Conservation (phyloP, 768 basidiomycete genomes). For the Suillus plorans region DNA sequence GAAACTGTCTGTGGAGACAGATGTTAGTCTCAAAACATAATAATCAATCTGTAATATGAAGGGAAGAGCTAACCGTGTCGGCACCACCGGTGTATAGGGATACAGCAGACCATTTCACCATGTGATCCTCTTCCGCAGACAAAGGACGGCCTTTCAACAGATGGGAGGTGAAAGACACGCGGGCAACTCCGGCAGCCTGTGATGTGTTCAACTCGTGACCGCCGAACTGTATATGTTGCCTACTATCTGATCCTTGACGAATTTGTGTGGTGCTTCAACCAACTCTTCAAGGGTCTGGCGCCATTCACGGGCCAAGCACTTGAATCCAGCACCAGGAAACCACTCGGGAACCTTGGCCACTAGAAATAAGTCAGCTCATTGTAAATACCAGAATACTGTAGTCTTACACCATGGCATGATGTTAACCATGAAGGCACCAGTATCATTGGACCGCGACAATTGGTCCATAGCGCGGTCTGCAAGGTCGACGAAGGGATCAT, state of each 20-base stretch:
- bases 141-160: conserved; percentile 36
- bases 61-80: conserved; percentile 33
- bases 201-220: background rate
- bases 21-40: conserved; percentile 1
- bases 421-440: conserved; percentile 52
- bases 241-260: conserved; percentile 65
- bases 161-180: conserved; percentile 55
- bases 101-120: conserved; percentile 30
- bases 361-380: conserved; percentile 3
- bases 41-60: background rate
- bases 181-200: conserved; percentile 51
- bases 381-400: background rate
- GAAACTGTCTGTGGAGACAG: conserved; percentile 53
- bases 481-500: conserved; percentile 51
- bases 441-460: conserved; percentile 47
- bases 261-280: conserved; percentile 55
- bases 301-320: conserved; percentile 53
- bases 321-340: conserved; percentile 57
- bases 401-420: conserved; percentile 43
- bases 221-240: background rate
- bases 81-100: conserved; percentile 58
- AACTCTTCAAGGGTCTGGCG: conserved; percentile 51
- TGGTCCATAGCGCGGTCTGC: conserved; percentile 51
- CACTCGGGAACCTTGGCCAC: conserved; percentile 54
- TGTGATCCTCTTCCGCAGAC: background rate